Conservation (phyloP, 2,329 filamentous ascomycete genomes). For the Macrophomina tecta region DNA sequence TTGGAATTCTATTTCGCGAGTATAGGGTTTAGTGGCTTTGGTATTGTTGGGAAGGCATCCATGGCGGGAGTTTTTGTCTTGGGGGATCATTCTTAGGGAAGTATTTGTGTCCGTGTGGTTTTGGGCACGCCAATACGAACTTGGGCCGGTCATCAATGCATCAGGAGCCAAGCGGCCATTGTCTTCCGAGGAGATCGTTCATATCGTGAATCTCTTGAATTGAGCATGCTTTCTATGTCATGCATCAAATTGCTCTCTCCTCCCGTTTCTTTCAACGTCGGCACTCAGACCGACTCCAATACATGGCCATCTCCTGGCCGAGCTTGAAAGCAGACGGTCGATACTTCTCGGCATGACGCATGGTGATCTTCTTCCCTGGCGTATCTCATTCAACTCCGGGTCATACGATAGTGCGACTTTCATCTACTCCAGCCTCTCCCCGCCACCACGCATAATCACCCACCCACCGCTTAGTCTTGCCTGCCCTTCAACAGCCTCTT, state of each 20-base stretch:
- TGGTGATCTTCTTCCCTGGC: background rate
- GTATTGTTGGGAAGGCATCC: background rate
- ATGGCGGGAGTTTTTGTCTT: background rate
- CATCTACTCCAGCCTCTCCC: background rate
- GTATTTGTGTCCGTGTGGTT: too few species aligned
- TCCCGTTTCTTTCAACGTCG: background rate
- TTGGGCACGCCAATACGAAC: too few species aligned
- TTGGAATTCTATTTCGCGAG: background rate
- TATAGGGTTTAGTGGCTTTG: background rate
- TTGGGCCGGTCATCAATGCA: too few species aligned
- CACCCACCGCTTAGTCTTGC: slow-evolving; percentile 67
- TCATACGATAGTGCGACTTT: slow-evolving; percentile 8
- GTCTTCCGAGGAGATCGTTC: background rate
- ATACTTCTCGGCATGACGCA: background rate
- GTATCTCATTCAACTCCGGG: slow-evolving; percentile 6
- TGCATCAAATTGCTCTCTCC: background rate
- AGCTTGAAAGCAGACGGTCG: background rate
- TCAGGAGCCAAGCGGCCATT: too few species aligned
- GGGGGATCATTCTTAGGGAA: background rate
- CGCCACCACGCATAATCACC: background rate
- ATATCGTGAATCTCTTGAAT: slow-evolving; percentile 17
- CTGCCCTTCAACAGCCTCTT: slow-evolving; percentile 97
- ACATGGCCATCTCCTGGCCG: slow-evolving; percentile 22
- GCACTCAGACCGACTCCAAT: slow-evolving; percentile 9
- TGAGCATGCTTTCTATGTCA: slow-evolving; percentile 15